Conservation (phyloP, 2,329 filamentous ascomycete genomes). For the Claviceps cyperi region DNA sequence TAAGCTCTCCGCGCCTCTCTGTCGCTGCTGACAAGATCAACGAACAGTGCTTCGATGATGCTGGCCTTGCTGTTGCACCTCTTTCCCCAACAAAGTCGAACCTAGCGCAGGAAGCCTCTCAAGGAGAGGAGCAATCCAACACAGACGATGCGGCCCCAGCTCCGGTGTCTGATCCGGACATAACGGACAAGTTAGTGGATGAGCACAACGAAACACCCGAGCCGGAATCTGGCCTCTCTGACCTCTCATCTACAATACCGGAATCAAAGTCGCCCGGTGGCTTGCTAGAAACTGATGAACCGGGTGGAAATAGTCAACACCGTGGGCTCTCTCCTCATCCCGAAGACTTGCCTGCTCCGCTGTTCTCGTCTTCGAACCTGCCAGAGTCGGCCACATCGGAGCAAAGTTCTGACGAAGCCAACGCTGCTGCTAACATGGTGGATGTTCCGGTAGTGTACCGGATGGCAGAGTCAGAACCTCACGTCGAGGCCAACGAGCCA, state of each 20-base stretch:
- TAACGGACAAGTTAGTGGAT: background rate
- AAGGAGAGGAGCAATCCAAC: background rate
- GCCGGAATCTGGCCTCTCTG: background rate
- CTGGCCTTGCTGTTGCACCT: slow-evolving; percentile 41
- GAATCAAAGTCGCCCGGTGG: slow-evolving; percentile 9
- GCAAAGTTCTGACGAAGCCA: background rate
- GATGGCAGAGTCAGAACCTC: background rate
- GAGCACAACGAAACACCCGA: background rate
- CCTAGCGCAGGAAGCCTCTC: slow-evolving; percentile 4
- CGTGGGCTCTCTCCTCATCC: slow-evolving; percentile 36
- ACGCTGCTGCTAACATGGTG: background rate
- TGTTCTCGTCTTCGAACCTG: slow-evolving; percentile 24
- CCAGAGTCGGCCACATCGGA: background rate
- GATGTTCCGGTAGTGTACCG: slow-evolving; percentile 2
- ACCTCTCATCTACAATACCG: background rate
- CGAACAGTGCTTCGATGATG: slow-evolving; percentile 37
- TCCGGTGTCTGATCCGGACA: background rate
- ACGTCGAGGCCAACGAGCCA: background rate
- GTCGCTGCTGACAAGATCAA: slow-evolving; percentile 44
- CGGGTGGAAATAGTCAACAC: slow-evolving; percentile 5
- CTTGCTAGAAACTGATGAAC: slow-evolving; percentile 6
- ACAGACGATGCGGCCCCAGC: background rate
- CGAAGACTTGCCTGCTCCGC: slow-evolving; percentile 54
- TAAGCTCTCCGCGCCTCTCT: slow-evolving; percentile 52
- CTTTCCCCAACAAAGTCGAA: slow-evolving; percentile 36